Evolutionary conservation across 129 eudicot genomes (phyloP), one percentile per base, ranked within the genome.

Genomic region (Helianthus tuberosus): DNA sequence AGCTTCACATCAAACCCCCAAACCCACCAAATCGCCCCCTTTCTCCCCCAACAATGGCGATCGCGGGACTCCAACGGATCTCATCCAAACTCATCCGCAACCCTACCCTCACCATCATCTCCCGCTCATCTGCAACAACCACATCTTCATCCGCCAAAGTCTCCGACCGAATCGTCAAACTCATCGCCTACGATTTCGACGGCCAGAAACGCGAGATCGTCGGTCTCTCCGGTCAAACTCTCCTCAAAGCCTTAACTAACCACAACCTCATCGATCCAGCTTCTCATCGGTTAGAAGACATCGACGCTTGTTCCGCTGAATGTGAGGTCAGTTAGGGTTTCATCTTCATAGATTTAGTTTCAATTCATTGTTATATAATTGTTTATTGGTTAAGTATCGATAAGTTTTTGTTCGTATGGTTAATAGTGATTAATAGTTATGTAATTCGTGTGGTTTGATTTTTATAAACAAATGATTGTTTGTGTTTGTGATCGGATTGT

Each of bases 221-320:
- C 11, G 97, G 97, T 0, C 84, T 95, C 75, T 50, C 97, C 14
- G 97, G 99, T 1, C 99, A 95, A 53, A 95, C 97, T 3, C 85
- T 95, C 0, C 96, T 95, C 36, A 83, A 77, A 76, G 96, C 97
- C 1, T 64, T 91, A 64, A 60, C 86, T 6, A 95, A 95, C 70
- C 55, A 76, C 41, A 89, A 89, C 55, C 74, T 95, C 13, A 95
- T 95, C 47, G 99, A 95, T 75, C 96, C 99, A 46, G 99, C 88
- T 1, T 91, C 99, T 1, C 97, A 95, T 73, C 85, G 99, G 15
- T 85, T 91, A 1, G 97, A 95, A 63, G 99, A 95, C 27, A 95
- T 95, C 80, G 99, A 95, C 25, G 99, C 99, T 2, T 95, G 99
- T 65, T 95, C 99, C 11, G 90, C 99, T 11, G 99, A 95, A 81